Base-by-base conservation (phyloP, 1,139 yeast genomes). In the Blastobotrys buckinghamii region DNA sequence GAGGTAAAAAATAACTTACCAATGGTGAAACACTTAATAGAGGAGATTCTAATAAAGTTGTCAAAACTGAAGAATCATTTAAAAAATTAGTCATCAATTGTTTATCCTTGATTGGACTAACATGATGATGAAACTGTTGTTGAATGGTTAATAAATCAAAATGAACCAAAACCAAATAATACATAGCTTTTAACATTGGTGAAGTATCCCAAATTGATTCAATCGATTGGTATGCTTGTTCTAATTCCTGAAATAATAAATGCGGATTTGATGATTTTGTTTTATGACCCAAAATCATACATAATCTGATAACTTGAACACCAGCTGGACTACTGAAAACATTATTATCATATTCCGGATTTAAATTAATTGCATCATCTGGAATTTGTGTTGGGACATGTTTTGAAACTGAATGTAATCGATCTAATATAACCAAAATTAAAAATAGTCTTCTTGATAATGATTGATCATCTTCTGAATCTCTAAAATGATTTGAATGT, bases 341-440 rank as follows among this genome's bases (percentile, higher is more conserved):
- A 15, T 40, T 47, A n/a, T 52, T 50, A 49, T 59, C 64, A 15
- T 41, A 30, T 17, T 53, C 55, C 12, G 45, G 52, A 43, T 53
- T 50, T 33, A 55, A 51, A 34, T 45, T 37, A 16, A 58, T 51
- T 26, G 47, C 50, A 37, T 51, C 38, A 22, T 52, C 55, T 7
- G 61, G 58, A 38, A 61, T 55, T 41, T 54, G 57, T n/a, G 51
- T 39, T 7, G 64, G 65, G 24, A 52, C 51, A 19, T 48, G 44
- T 38, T 57, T 54, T 24, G 57, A 53, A n/a, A 59, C 56, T 9
- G 59, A 47, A 49, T 63, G 59, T 47, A 63, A 48, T 22, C 62
- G 52, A 50, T 62, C 70, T 16, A 68, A 56, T 13, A 62, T 51
- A 13, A 58, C 66, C 46, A 66, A 54, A n/a, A 65, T 58, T 40